Conservation (phyloP, 31 red algal species). For the Asparagopsis taxiformis region DNA sequence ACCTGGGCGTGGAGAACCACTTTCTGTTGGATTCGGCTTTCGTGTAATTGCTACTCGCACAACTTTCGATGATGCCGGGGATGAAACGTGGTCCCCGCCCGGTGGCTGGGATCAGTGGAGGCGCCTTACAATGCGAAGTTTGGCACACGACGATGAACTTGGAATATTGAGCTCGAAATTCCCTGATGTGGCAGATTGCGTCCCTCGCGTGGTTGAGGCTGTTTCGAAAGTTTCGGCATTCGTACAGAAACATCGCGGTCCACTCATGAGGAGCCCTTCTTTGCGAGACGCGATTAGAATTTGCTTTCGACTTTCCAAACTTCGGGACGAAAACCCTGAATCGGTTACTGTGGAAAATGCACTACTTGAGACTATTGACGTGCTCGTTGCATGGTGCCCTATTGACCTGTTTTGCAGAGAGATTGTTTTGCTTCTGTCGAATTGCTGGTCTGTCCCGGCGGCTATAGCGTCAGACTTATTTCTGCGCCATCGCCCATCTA, state of each 20-base stretch:
- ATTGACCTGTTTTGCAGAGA: slow-evolving; percentile 2
- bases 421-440: slow-evolving; percentile 14
- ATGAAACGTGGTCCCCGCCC: slow-evolving; percentile 53
- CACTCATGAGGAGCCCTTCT: slow-evolving; percentile 28
- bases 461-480: slow-evolving; percentile 28
- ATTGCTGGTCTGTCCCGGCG: slow-evolving; percentile 34
- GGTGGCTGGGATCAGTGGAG: slow-evolving; percentile 67
- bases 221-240: slow-evolving; percentile 6
- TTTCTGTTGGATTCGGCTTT: slow-evolving; percentile 73
- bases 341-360: slow-evolving; percentile 61
- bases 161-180: slow-evolving; percentile 40
- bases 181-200: slow-evolving; percentile 36
- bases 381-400: slow-evolving; percentile 50
- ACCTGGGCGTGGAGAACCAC: slow-evolving; percentile 58
- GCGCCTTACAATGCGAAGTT: slow-evolving; percentile 37
- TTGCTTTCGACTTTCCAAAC: slow-evolving; percentile 28
- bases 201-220: slow-evolving; percentile 34
- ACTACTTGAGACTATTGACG: slow-evolving; percentile 57
- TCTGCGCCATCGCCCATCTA: slow-evolving; percentile 17
- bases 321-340: neutral
- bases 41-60: slow-evolving; percentile 78
- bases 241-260: slow-evolving; percentile 3
- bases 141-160: slow-evolving; percentile 28
- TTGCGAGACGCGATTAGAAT: slow-evolving; percentile 53
- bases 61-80: slow-evolving; percentile 16